Evolutionary conservation across 441 rosid species (phyloP).

Genomic region (Corymbia citriodora): DNA sequence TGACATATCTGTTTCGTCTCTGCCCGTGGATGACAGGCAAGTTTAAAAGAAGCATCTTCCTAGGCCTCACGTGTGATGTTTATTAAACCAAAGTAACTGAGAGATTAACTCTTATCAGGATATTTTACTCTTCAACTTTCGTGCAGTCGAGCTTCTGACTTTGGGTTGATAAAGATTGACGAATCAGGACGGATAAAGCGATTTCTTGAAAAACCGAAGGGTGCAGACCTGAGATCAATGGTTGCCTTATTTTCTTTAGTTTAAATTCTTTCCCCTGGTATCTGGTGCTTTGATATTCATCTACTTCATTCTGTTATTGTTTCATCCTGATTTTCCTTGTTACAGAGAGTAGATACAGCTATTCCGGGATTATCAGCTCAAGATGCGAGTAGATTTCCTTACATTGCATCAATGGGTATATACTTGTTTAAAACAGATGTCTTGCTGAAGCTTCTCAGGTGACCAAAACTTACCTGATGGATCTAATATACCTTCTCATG

Average conservation of each 20-base stretch:
- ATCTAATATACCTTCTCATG: background rate
- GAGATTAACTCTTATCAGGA: background rate
- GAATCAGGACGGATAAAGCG: conserved; percentile 52
- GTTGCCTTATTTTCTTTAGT: conserved; percentile 20
- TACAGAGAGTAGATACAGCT: conserved; percentile 62
- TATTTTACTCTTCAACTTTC: background rate
- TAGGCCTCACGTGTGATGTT: background rate
- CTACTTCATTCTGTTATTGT: background rate
- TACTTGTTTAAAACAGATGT: conserved; percentile 73
- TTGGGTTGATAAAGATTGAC: conserved; percentile 69
- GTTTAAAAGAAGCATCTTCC: background rate
- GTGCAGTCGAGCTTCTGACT: conserved; percentile 72
- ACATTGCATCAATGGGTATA: conserved; percentile 85
- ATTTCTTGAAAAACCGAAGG: conserved; percentile 75
- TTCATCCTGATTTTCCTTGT: background rate
- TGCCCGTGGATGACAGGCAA: conserved; percentile 72
- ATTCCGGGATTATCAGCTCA: conserved; percentile 51
- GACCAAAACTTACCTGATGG: background rate
- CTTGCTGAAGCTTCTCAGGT: conserved; percentile 62
- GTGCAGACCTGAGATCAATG: conserved; percentile 69
- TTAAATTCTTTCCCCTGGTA: background rate
- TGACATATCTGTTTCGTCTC: conserved; percentile 69
- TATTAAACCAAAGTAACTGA: background rate
- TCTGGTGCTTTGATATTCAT: background rate
- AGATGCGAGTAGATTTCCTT: conserved; percentile 54